Evolutionary conservation across 805 yeast genomes (phyloP).

Genomic region (Priceomyces carsonii): DNA sequence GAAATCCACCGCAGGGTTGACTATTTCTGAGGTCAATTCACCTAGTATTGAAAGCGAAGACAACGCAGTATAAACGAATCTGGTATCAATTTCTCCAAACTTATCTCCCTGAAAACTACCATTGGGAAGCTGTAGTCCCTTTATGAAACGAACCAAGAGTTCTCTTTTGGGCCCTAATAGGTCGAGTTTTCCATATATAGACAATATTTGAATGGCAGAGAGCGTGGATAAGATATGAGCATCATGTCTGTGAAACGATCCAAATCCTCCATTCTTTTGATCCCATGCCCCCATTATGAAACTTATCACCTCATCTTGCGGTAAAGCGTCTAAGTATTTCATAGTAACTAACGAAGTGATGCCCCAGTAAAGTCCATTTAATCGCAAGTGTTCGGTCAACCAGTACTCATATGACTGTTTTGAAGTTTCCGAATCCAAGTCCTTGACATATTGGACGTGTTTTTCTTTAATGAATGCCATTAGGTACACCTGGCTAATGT

Average conservation of each 20-base stretch:
- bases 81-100: conserved; percentile 90
- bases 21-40: conserved; percentile 53
- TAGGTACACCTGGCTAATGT: background rate
- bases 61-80: conserved; percentile 84
- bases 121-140: conserved; percentile 48
- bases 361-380: conserved; percentile 97
- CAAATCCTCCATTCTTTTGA: conserved; percentile 71
- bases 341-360: conserved; percentile 69
- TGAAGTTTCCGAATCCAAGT: conserved; percentile 33
- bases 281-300: conserved; percentile 73
- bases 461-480: conserved; percentile 16
- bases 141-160: conserved; percentile 26
- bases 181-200: conserved; percentile 62
- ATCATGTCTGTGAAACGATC: conserved; percentile 87
- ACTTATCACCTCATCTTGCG: conserved; percentile 60
- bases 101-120: conserved; percentile 90
- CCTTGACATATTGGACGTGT: conserved; percentile 36
- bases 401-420: conserved; percentile 71
- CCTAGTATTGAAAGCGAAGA: conserved; percentile 73
- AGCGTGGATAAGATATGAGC: conserved; percentile 83
- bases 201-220: conserved; percentile 80
- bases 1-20: conserved; percentile 64
- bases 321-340: conserved; percentile 52
- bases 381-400: conserved; percentile 84
- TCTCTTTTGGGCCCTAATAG: conserved; percentile 29